These are phyloP conservation scores for Acarospora socialis DNA, from an alignment of 2,329 filamentous ascomycete genomes.

Conservation along the genomic window DNA sequence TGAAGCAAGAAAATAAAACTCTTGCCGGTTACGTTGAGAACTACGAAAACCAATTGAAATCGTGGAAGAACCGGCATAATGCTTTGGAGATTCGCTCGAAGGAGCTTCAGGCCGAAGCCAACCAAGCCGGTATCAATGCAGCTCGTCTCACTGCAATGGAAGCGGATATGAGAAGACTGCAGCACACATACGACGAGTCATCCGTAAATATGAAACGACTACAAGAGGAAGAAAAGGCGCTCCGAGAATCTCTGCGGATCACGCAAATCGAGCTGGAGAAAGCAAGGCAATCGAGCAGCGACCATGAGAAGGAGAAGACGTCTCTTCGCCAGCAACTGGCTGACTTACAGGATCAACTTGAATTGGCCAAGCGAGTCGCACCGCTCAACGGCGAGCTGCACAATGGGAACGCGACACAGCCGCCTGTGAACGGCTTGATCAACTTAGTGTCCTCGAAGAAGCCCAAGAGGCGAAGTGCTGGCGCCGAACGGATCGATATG, in stretches of 20 bases:
- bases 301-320: conserved; percentile 72
- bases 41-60: conserved; percentile 91
- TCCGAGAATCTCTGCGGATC: conserved; percentile 66
- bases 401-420: conserved; percentile 46
- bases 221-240: conserved; percentile 80
- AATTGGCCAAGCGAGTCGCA: conserved; percentile 63
- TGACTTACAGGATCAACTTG: conserved; percentile 84
- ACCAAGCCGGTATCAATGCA: conserved; percentile 90
- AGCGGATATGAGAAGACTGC: conserved; percentile 85
- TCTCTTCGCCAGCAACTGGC: conserved; percentile 75
- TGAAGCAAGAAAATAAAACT: conserved; percentile 90
- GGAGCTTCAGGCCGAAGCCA: conserved; percentile 90
- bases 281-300: conserved; percentile 57
- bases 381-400: conserved; percentile 55
- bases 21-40: conserved; percentile 81
- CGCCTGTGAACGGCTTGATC: conserved; percentile 64
- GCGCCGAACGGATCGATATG: conserved; percentile 67
- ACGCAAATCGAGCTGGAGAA: conserved; percentile 71
- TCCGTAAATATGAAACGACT: conserved; percentile 80
- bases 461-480: conserved; percentile 84
- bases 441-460: conserved; percentile 96
- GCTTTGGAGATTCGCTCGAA: conserved; percentile 78
- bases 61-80: conserved; percentile 86
- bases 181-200: conserved; percentile 80
- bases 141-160: conserved; percentile 85